phyloP scores from a whole-genome alignment of 495 filamentous ascomycete species.

The Astrothelium macrocarpum region DNA sequence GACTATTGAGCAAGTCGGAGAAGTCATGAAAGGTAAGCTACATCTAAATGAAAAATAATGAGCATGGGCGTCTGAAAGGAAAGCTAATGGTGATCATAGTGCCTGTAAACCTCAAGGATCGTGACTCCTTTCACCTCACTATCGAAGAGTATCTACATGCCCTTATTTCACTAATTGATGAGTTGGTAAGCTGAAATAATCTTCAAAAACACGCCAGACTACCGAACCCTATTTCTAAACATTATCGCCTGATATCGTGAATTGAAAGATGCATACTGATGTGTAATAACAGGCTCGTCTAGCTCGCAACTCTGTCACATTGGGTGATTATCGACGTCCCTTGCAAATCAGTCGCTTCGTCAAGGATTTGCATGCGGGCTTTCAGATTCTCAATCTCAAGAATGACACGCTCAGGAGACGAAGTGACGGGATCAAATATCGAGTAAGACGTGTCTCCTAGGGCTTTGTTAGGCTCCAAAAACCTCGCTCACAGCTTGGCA shows the following conservation, averaged over 20 bases:
- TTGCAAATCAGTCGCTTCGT: constrained; percentile 76
- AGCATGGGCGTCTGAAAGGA: background rate
- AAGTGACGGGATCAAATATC: constrained; percentile 91
- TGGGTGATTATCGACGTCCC: constrained; percentile 78
- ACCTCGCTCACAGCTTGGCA: constrained; percentile 19
- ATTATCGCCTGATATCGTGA: too few species aligned
- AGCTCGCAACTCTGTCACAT: constrained; percentile 90
- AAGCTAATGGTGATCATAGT: constrained; percentile 42
- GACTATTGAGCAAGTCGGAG: constrained; percentile 80
- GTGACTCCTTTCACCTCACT: constrained; percentile 85
- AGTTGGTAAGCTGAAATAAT: constrained; percentile 49
- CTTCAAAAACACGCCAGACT: background rate
- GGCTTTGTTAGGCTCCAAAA: too few species aligned
- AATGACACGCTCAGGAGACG: constrained; percentile 83
- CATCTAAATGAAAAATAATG: too few species aligned
- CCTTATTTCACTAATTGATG: constrained; percentile 76
- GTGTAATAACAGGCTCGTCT: constrained; percentile 51
- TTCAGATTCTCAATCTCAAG: constrained; percentile 94
- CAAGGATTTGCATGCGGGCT: constrained; percentile 90
- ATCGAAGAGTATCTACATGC: constrained; percentile 94
- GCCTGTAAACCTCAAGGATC: constrained; percentile 86
- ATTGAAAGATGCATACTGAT: too few species aligned
- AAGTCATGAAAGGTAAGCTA: constrained; percentile 58
- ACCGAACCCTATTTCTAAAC: too few species aligned
- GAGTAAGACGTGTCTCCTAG: constrained; percentile 50